These are phyloP conservation scores for Tricholomella constricta DNA, from an alignment of 768 basidiomycete genomes.

Conservation along the genomic window DNA sequence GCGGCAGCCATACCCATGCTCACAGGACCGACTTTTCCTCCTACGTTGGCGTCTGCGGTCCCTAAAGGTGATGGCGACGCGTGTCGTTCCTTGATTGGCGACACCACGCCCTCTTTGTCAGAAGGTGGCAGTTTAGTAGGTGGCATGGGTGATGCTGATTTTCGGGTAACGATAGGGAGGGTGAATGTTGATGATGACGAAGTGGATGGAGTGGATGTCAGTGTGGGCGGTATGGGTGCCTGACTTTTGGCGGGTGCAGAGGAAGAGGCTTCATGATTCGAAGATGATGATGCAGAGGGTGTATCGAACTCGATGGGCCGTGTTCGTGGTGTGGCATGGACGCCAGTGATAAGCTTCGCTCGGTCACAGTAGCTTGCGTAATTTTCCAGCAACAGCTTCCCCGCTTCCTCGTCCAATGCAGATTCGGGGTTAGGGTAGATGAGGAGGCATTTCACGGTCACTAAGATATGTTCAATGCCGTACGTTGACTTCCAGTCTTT, in stretches of 20 bases:
- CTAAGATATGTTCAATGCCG: conserved; percentile 88
- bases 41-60: conserved; percentile 71
- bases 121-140: conserved; percentile 40
- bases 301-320: conserved; percentile 73
- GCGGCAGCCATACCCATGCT: conserved; percentile 35
- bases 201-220: conserved; percentile 20
- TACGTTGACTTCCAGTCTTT: conserved; percentile 95
- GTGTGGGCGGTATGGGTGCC: conserved; percentile 22
- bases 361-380: conserved; percentile 87
- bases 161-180: conserved; percentile 45
- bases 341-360: conserved; percentile 85
- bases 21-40: conserved; percentile 35
- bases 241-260: conserved; percentile 23
- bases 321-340: conserved; percentile 84
- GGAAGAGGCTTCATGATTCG: conserved; percentile 29
- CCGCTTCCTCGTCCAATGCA: conserved; percentile 94
- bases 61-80: conserved; percentile 69
- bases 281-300: conserved; percentile 36
- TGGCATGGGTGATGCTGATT: conserved; percentile 45
- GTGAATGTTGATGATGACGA: conserved; percentile 33
- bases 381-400: conserved; percentile 86
- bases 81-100: conserved; percentile 56
- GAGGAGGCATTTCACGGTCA: conserved; percentile 92
- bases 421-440: conserved; percentile 98
- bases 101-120: conserved; percentile 39